A percentile compares a stretch with the other conserved stretches of the same genome.
These are phyloP conservation scores for Raphanus raphanistrum DNA, from an alignment of 345 rosid genomes.

Conservation along the genomic window DNA sequence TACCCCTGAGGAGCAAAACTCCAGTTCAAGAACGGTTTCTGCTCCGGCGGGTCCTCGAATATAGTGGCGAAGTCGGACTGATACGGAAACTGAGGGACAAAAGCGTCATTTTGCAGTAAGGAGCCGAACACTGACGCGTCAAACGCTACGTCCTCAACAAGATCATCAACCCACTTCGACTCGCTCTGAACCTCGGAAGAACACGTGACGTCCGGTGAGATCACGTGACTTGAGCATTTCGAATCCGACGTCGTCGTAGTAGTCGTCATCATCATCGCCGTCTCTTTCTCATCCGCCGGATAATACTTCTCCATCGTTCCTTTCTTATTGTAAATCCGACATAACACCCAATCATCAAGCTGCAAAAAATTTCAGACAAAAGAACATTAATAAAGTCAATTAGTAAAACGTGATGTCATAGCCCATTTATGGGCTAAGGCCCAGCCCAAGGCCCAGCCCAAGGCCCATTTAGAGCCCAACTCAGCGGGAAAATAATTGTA, in stretches of 20 bases:
- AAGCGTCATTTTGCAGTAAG: background rate
- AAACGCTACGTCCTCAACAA: background rate
- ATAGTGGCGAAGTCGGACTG: background rate
- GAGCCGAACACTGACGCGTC: background rate
- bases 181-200: background rate
- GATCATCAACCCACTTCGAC: background rate
- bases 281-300: background rate
- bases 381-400: background rate
- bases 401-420: background rate
- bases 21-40: background rate
- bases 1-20: background rate
- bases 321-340: background rate
- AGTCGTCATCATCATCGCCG: background rate
- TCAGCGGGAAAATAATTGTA: no score
- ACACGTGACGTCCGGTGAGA: background rate
- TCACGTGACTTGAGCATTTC: background rate
- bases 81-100: background rate
- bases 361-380: background rate
- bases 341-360: background rate
- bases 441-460: background rate
- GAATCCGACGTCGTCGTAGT: background rate
- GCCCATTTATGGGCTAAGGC: background rate
- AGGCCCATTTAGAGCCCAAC: background rate
- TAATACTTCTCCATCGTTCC: background rate
- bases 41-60: background rate